Evolutionary conservation across 108 stramenopile species (phyloP).

Genomic region (Pinguiococcus pyrenoidosus): DNA sequence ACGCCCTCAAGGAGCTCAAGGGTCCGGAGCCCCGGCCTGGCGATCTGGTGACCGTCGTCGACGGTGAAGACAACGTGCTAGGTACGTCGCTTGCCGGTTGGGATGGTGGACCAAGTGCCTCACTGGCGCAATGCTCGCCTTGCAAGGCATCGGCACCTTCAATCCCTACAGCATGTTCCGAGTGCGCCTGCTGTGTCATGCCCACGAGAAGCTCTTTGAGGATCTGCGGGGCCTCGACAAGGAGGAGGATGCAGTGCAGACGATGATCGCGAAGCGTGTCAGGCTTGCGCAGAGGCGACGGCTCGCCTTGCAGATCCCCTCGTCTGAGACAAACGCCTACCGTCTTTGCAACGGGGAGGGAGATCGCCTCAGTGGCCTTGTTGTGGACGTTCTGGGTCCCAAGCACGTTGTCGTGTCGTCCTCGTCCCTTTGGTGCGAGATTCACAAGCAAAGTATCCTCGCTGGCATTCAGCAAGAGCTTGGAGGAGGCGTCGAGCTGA

Average conservation of each 20-base stretch:
- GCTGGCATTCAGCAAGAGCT: slow-evolving; percentile 10
- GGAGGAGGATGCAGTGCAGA: too few species aligned
- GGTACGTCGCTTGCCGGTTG: too few species aligned
- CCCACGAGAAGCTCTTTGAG: not conserved
- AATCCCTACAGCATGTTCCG: slow-evolving; percentile 26
- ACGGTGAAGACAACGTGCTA: too few species aligned
- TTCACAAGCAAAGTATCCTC: slow-evolving; percentile 36
- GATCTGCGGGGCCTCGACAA: too few species aligned
- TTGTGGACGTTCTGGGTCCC: slow-evolving; percentile 73
- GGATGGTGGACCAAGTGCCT: too few species aligned
- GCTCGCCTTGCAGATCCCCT: slow-evolving; percentile 9
- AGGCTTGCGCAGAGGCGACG: slow-evolving; percentile 10
- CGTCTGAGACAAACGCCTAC: slow-evolving; percentile 14
- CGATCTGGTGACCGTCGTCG: too few species aligned
- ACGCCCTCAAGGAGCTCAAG: too few species aligned
- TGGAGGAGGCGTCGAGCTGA: slow-evolving; percentile 2
- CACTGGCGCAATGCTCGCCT: too few species aligned
- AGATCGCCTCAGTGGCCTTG: slow-evolving; percentile 70
- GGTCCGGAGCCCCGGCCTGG: too few species aligned
- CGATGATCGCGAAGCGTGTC: slow-evolving; percentile 7
- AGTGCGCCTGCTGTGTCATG: slow-evolving; percentile 12
- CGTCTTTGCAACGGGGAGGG: slow-evolving; percentile 70
- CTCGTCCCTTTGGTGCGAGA: slow-evolving; percentile 78
- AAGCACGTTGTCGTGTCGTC: slow-evolving; percentile 47
- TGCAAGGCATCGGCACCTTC: too few species aligned